A percentile compares a stretch with the other conserved stretches of the same genome.
These are phyloP conservation scores for Cladosporium halotolerans DNA, from an alignment of 2,329 filamentous ascomycete genomes.

Conservation along the genomic window DNA sequence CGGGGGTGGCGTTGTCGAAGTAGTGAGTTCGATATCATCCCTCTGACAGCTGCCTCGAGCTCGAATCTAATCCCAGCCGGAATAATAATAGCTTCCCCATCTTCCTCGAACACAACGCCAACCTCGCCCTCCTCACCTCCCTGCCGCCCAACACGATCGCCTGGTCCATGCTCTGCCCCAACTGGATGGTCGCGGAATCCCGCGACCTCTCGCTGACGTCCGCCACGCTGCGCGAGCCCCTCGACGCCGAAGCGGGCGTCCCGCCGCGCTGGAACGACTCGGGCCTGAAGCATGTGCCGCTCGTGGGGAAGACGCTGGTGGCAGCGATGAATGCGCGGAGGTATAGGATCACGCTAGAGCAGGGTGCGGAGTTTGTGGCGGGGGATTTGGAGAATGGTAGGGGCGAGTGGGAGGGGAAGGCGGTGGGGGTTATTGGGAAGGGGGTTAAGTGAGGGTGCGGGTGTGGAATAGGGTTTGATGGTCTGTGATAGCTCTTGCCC, in stretches of 20 bases:
- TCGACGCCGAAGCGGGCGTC: slow-evolving; percentile 26
- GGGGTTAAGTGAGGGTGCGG: slow-evolving; percentile 8
- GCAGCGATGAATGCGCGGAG: slow-evolving; percentile 25
- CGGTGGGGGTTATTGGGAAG: slow-evolving; percentile 30
- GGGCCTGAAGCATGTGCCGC: slow-evolving; percentile 29
- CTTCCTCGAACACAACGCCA: slow-evolving; percentile 32
- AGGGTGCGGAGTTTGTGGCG: slow-evolving; percentile 39
- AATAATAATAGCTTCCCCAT: slow-evolving; percentile 27
- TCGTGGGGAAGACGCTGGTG: slow-evolving; percentile 29
- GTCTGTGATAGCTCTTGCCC: too few relatives aligned
- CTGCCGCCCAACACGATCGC: slow-evolving; percentile 27
- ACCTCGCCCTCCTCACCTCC: slow-evolving; percentile 25
- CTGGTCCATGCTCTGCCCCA: slow-evolving; percentile 37
- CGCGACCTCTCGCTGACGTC: slow-evolving; percentile 16
- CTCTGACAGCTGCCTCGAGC: too few relatives aligned
- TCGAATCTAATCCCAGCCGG: background rate
- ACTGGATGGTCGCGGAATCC: slow-evolving; percentile 33
- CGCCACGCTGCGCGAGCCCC: slow-evolving; percentile 9
- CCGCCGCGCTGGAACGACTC: slow-evolving; percentile 32
- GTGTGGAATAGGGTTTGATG: too few relatives aligned
- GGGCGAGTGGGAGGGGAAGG: slow-evolving; percentile 29
- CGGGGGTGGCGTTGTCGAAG: slow-evolving; percentile 28
- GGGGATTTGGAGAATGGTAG: slow-evolving; percentile 31
- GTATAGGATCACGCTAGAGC: slow-evolving; percentile 36
- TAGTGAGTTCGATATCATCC: slow-evolving; percentile 24